Conservation (phyloP, 129 eudicot species). For the Glebionis coronaria region DNA sequence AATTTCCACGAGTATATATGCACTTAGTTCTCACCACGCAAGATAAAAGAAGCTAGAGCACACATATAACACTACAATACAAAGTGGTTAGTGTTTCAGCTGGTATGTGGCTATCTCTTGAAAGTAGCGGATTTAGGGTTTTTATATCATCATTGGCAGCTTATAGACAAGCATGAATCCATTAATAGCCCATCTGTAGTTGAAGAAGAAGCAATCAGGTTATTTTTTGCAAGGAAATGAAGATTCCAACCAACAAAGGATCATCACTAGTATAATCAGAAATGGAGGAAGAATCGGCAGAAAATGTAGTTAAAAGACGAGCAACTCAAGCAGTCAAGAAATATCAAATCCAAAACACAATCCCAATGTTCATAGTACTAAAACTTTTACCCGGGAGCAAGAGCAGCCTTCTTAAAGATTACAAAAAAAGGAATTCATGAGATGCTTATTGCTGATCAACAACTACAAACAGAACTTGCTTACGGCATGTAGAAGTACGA, state of each 20-base stretch:
- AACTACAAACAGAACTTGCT: constrained; percentile 79
- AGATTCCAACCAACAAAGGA: constrained; percentile 61
- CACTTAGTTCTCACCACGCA: too few species aligned
- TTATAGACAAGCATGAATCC: too few species aligned
- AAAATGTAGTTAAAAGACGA: constrained; percentile 57
- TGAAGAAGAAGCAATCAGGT: too few species aligned
- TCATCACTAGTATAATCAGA: constrained; percentile 62
- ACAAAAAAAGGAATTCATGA: constrained; percentile 95
- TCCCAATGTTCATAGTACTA: constrained; percentile 91
- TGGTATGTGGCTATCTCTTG: too few species aligned
- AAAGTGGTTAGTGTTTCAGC: too few species aligned
- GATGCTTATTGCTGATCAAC: constrained; percentile 81
- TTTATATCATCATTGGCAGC: too few species aligned
- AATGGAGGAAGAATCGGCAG: constrained; percentile 64
- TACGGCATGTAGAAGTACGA: constrained; percentile 90
- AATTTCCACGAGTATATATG: too few species aligned
- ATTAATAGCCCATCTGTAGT: too few species aligned
- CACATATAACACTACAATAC: too few species aligned
- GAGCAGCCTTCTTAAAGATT: constrained; percentile 96
- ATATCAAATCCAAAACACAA: constrained; percentile 88
- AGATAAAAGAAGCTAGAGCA: too few species aligned
- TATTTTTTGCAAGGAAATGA: constrained; percentile 84
- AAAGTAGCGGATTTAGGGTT: too few species aligned
- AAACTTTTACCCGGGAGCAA: constrained; percentile 77
- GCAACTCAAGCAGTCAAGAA: constrained; percentile 88